A percentile compares a stretch with the other conserved stretches of the same genome.
These are phyloP conservation scores for Liriodendron chinense DNA, from an alignment of 164 flowering plant species.

Conservation along the genomic window DNA sequence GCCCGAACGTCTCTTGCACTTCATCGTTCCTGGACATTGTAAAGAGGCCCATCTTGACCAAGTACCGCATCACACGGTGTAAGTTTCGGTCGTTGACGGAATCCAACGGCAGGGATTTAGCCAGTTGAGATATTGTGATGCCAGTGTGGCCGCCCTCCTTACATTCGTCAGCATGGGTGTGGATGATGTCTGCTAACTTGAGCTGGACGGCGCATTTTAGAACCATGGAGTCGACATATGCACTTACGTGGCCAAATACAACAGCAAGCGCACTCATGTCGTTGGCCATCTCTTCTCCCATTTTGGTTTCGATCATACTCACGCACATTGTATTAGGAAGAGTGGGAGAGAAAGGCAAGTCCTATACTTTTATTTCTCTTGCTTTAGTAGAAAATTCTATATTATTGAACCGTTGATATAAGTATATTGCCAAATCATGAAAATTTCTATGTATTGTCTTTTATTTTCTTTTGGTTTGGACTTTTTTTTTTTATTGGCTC, in stretches of 20 bases:
- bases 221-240: not conserved
- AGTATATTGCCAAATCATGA: no score
- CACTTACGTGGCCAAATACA: not conserved
- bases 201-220: not conserved
- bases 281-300: not conserved
- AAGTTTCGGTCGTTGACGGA: not conserved
- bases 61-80: not conserved
- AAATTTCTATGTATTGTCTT: no score
- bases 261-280: not conserved
- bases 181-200: conserved; percentile 1
- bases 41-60: not conserved
- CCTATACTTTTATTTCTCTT: no score
- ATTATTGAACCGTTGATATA: no score
- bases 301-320: no score
- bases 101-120: not conserved
- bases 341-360: no score
- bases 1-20: not conserved
- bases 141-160: no score
- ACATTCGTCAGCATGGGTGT: conserved; percentile 4
- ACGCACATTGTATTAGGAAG: no score
- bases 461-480: no score
- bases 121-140: not conserved
- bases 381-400: no score
- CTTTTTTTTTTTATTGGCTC: no score
- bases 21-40: not conserved